These are phyloP conservation scores for Microcera coccophila DNA, from an alignment of 2,329 filamentous ascomycete genomes.

Conservation along the genomic window DNA sequence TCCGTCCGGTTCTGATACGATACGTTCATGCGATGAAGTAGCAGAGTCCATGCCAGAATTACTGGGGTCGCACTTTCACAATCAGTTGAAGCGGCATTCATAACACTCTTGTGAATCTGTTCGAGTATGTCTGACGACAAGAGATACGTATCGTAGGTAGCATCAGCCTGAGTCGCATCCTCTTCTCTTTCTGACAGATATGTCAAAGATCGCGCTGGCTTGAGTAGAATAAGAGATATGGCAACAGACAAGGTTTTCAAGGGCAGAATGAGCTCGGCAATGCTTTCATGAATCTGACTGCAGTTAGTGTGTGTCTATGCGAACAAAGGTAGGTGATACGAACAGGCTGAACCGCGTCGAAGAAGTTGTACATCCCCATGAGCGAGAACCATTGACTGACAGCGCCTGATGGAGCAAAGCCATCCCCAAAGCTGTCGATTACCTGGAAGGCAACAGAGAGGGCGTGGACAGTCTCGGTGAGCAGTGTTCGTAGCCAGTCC, in stretches of 20 bases:
- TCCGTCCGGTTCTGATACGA: conserved; percentile 61
- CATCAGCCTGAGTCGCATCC: conserved; percentile 33
- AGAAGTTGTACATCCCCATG: conserved; percentile 64
- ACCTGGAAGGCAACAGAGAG: conserved; percentile 71
- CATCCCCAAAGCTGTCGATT: conserved; percentile 54
- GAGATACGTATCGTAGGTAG: conserved; percentile 56
- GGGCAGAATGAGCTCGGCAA: conserved; percentile 53
- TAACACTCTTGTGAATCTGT: conserved; percentile 68
- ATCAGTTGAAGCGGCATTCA: conserved; percentile 53
- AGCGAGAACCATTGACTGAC: conserved; percentile 72
- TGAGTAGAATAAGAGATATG: conserved; percentile 69
- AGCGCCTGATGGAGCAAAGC: conserved; percentile 55
- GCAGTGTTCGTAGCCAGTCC: conserved; percentile 58
- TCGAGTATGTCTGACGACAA: conserved; percentile 66
- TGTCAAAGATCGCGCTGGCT: conserved; percentile 54
- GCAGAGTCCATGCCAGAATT: conserved; percentile 75
- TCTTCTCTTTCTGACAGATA: conserved; percentile 39
- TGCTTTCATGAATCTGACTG: conserved; percentile 35
- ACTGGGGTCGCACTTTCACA: conserved; percentile 66
- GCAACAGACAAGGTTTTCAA: conserved; percentile 67
- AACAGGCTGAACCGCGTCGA: conserved; percentile 55
- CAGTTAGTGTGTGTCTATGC: conserved; percentile 14
- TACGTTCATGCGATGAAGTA: conserved; percentile 66
- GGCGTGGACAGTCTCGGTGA: conserved; percentile 69
- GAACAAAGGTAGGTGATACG: conserved; percentile 8